Percentiles rank a stretch among this genome's conserved stretches.
phyloP scores from a whole-genome alignment of 2,329 filamentous ascomycete genomes.

The Hypoxylon sp. region DNA sequence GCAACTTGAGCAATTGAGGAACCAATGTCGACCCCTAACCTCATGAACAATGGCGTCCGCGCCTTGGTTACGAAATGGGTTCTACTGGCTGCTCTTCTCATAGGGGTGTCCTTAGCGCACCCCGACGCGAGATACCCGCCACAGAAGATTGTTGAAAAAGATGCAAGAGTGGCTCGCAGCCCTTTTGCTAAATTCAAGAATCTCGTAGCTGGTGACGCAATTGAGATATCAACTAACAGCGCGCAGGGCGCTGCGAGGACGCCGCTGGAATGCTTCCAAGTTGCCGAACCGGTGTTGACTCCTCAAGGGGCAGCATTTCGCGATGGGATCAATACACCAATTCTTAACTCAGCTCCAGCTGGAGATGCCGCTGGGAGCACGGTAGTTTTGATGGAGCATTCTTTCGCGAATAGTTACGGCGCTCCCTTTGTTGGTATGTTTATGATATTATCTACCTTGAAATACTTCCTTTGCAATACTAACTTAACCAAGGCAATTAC shows the following conservation, averaged over 20 bases:
- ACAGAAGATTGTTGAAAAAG: slow-evolving; percentile 19
- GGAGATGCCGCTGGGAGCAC: slow-evolving; percentile 58
- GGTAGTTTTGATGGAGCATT: slow-evolving; percentile 76
- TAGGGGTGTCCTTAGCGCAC: slow-evolving; percentile 39
- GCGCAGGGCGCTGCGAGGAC: slow-evolving; percentile 34
- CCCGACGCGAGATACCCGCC: slow-evolving; percentile 38
- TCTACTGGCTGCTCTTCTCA: slow-evolving; percentile 34
- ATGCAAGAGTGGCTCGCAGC: slow-evolving; percentile 36
- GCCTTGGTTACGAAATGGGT: slow-evolving; percentile 29
- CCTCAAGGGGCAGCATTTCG: slow-evolving; percentile 60
- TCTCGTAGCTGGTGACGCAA: slow-evolving; percentile 26
- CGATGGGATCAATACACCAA: slow-evolving; percentile 54
- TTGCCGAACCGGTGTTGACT: slow-evolving; percentile 75
- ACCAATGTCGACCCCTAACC: slow-evolving; percentile 25
- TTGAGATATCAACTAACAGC: slow-evolving; percentile 29
- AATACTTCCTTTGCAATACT: slow-evolving; percentile 31
- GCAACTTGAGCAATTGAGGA: slow-evolving; percentile 31
- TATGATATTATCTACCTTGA: slow-evolving; percentile 27
- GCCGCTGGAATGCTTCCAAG: slow-evolving; percentile 75
- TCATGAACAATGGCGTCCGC: slow-evolving; percentile 15
- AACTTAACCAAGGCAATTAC: slow-evolving; percentile 67
- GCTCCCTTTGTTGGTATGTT: slow-evolving; percentile 77
- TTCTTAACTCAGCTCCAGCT: slow-evolving; percentile 44
- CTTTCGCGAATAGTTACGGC: slow-evolving; percentile 82
- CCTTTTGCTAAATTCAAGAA: slow-evolving; percentile 48